Evolutionary conservation across 129 eudicot species (phyloP).

Genomic region (Rutidosis leptorrhynchoides): DNA sequence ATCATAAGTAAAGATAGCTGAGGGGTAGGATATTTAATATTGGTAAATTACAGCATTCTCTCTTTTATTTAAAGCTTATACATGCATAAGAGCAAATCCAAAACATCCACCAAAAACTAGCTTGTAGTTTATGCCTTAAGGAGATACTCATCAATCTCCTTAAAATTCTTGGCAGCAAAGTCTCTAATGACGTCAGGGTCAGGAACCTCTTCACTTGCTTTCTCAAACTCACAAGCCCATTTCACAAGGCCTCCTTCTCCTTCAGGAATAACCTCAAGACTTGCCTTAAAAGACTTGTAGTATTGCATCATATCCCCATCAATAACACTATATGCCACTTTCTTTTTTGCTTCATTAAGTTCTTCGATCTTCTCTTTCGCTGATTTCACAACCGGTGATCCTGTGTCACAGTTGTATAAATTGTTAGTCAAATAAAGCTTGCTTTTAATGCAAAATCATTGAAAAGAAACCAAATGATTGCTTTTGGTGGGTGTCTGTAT

Average conservation of each 20-base stretch:
- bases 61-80: no score
- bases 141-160: slow-evolving; percentile 57
- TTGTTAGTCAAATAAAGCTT: no score
- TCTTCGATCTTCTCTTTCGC: slow-evolving; percentile 69
- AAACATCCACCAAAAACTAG: no score
- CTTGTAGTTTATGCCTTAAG: slow-evolving; percentile 30
- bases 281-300: slow-evolving; percentile 64
- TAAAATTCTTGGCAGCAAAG: slow-evolving; percentile 51
- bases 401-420: slow-evolving; percentile 21
- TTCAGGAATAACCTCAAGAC: slow-evolving; percentile 46
- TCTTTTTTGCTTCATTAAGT: slow-evolving; percentile 54
- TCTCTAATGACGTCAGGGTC: slow-evolving; percentile 54
- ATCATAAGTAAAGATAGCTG: no score
- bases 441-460: no score
- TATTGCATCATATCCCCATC: slow-evolving; percentile 69
- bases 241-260: slow-evolving; percentile 62
- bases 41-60: no score
- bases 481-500: no score
- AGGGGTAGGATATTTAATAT: no score
- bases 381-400: slow-evolving; percentile 34
- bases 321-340: slow-evolving; percentile 44
- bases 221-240: slow-evolving; percentile 72
- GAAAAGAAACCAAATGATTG: no score
- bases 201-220: slow-evolving; percentile 73
- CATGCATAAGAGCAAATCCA: no score